These are phyloP conservation scores for Adansonia gregorii DNA, from an alignment of 441 rosid species.

Conservation along the genomic window DNA sequence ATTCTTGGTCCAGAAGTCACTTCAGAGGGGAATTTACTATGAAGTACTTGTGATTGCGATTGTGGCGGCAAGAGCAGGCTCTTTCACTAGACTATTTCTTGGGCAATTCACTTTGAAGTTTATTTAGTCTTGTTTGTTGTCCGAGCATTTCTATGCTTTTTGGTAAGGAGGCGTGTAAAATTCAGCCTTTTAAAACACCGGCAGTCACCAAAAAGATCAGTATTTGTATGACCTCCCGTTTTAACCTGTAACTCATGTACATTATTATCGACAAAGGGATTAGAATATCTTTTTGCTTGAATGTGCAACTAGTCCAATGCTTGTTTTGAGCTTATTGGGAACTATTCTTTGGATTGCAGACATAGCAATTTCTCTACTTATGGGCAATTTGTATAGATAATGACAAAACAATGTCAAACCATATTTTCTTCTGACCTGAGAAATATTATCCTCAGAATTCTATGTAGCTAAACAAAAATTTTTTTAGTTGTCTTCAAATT, in stretches of 20 bases:
- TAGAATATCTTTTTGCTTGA: not conserved
- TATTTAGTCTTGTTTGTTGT: constrained; percentile 47
- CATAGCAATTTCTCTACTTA: not conserved
- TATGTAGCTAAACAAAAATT: not conserved
- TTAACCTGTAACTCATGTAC: not conserved
- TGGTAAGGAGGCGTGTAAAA: constrained; percentile 58
- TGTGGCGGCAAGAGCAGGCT: constrained; percentile 35
- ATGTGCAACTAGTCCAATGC: not conserved
- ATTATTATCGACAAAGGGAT: not conserved
- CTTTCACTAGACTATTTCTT: constrained; percentile 34
- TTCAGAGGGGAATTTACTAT: constrained; percentile 30
- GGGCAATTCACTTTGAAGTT: constrained; percentile 51
- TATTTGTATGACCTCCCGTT: constrained; percentile 15
- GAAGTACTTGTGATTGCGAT: constrained; percentile 49
- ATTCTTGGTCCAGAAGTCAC: constrained; percentile 68
- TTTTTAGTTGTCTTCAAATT: too few relatives aligned
- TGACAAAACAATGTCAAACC: not conserved
- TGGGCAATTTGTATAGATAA: not conserved
- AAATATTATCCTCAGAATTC: not conserved
- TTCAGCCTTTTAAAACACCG: constrained; percentile 47
- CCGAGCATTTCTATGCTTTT: constrained; percentile 53
- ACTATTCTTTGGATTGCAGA: not conserved
- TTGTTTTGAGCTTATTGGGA: not conserved
- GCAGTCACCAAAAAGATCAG: constrained; percentile 53
- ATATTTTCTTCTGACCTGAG: not conserved